Evolutionary conservation across 2,329 filamentous ascomycete genomes (phyloP), one percentile per base, ranked within the genome.

Genomic region (Cladophialophora chaetospira): DNA sequence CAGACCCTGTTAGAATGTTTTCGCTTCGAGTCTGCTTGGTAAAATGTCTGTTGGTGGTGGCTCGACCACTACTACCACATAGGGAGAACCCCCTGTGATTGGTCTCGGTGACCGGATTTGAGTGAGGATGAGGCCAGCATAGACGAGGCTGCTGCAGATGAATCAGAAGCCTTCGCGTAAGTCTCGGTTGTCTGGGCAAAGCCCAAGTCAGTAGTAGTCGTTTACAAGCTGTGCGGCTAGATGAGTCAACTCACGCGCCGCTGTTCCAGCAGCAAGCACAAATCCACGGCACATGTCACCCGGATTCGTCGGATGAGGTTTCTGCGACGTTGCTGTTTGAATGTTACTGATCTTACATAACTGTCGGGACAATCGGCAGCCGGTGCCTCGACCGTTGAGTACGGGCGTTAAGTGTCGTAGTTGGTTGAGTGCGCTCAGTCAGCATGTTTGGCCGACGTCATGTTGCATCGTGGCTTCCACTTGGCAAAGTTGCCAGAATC

Each of bases 31-130:
- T 13, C 11, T 26, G 35, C 33, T 42, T 51, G 40, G 48, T 44
- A 25, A 42, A 33, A 23, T 2, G 17, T 13, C 25, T 51, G 48
- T 21, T 38, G 2, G 15, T 10, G 15, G 36, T 29, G 33, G 33
- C 36, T 15, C 9, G 36, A 51, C 25, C 29, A 43, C 48, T 51
- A 51, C 36, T 50, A n/a, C 48, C 48, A 25, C 13, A 51, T 6
- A 21, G 25, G 23, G 35, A 5, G 17, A 13, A 15, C 13, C 15
- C 2, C 17, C 4, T 3, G 21, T 42, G 15, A 42, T 42, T 42
- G 38, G 38, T 19, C 2, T 11, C 11, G 11, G 38, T 19, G 38
- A 4, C 38, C 17, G 29, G 21, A 13, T 19, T 13, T 23, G 15
- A 8, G 26, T 21, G 17, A 23, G 23, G n/a, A 10, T 1, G 1